Conservation (phyloP, 2,329 filamentous ascomycete genomes). For the Colletotrichum plurivorum region DNA sequence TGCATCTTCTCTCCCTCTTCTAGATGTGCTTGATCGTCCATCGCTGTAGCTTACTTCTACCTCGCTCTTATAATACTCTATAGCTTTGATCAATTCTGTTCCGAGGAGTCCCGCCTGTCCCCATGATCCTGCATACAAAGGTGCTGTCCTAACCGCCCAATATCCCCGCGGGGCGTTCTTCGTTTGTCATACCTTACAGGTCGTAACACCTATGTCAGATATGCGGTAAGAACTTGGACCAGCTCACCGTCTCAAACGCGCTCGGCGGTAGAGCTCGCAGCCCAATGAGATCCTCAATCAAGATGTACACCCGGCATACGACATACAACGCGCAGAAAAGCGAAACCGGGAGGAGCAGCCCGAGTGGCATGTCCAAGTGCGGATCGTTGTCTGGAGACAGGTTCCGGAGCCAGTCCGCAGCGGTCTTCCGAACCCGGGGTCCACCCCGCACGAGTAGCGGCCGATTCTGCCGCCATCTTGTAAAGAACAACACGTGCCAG, state of each 20-base stretch:
- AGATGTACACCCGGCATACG: not conserved
- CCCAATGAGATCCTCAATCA: not conserved
- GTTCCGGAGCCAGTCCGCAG: not conserved
- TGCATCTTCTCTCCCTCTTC: too few relatives aligned
- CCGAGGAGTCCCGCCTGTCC: too few relatives aligned
- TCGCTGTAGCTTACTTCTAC: too few relatives aligned
- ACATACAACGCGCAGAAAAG: not conserved
- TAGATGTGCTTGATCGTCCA: too few relatives aligned
- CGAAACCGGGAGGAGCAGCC: not conserved
- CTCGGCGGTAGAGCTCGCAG: not conserved
- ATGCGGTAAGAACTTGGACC: not conserved
- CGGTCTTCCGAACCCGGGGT: not conserved
- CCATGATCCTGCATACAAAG: too few relatives aligned
- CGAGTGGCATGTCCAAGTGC: not conserved
- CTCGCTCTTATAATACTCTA: too few relatives aligned
- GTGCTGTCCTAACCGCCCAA: too few relatives aligned
- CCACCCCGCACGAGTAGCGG: not conserved
- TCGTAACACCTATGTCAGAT: not conserved
- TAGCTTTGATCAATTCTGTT: too few relatives aligned
- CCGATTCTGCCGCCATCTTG: not conserved
- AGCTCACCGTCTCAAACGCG: not conserved
- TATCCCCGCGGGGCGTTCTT: too few relatives aligned
- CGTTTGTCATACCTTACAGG: too few relatives aligned
- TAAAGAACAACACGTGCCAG: not conserved
- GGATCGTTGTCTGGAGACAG: not conserved